Evolutionary conservation across 1,139 yeast genomes (phyloP), one percentile per base, ranked within the genome.

Genomic region (Sugiyamaella sp.): DNA sequence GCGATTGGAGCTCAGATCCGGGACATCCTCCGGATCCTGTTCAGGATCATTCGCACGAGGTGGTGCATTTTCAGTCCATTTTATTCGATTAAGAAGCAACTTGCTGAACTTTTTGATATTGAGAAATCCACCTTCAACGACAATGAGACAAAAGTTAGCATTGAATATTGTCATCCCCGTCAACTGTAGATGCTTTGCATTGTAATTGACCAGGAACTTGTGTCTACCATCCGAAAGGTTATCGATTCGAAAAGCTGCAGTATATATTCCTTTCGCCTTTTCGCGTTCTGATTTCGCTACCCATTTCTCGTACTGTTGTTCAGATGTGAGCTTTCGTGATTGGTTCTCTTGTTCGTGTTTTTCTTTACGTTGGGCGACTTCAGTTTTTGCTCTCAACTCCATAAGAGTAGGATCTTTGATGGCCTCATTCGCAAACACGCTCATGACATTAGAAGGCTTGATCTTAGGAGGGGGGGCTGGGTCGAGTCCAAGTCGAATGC

Each of bases 391-490:
- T 53, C 77, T 71, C 67, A 77, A 76, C 65, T 93, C 99, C 61
- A 91, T 85, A 3, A 82, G 82, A 0, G 99, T 93, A 0, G 99
- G 99, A 65, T 93, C 96, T 57, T 80, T 78, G 46, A 90, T 85
- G n/a, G 95, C 89, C 57, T 88, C 95, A 64, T 89, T 85, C 2
- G 97, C 88, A 47, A 86, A 75, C 0, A 89, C 96, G 61, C 80
- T 85, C 90, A 89, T 87, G 67, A 91, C 77, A 66, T 91, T 93
- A 44, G 85, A 81, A 51, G 89, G 73, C 63, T 85, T 89, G 27
- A 91, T 89, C 69, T 91, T 93, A 1, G 97, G 96, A 4, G 86
- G 86, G 0, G 97, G 97, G 1, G 96, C 87, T 0, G 96, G 86
- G 49, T 85, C 90, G 21, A 91, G 72, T 0, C 99, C 99, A 4